Evolutionary conservation across 2,329 filamentous ascomycete genomes (phyloP).

Genomic region (Cercospora sesami): DNA sequence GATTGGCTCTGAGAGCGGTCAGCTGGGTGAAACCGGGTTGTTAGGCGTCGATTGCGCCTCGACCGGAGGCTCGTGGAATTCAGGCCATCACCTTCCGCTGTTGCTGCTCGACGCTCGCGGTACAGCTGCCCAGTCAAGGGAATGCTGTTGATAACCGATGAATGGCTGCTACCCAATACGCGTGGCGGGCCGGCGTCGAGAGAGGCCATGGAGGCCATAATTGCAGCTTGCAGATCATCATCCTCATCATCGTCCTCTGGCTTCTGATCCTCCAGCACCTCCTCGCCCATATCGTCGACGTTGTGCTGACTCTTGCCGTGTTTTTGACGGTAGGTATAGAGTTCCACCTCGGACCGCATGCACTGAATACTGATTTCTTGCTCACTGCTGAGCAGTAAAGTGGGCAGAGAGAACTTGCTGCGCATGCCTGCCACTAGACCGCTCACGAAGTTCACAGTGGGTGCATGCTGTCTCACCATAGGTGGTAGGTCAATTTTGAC

Average conservation of each 20-base stretch:
- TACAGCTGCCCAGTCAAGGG: neutral
- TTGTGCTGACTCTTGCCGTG: neutral
- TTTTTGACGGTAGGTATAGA: neutral
- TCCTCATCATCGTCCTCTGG: neutral
- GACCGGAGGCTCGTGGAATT: neutral
- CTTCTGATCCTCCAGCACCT: neutral
- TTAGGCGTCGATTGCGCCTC: neutral
- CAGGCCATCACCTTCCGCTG: neutral
- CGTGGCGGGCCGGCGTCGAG: neutral
- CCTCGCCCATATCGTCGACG: neutral
- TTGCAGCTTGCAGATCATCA: neutral
- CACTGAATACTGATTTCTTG: neutral
- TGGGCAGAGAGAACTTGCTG: neutral
- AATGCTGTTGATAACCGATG: neutral
- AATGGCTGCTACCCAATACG: neutral
- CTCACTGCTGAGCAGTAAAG: neutral
- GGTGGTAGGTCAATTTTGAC: slow-evolving; percentile 30
- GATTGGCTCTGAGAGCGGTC: neutral
- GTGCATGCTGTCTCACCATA: slow-evolving; percentile 19
- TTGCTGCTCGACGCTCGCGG: slow-evolving; percentile 2
- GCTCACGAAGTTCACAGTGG: slow-evolving; percentile 25
- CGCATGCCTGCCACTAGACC: slow-evolving; percentile 27
- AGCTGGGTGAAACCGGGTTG: neutral
- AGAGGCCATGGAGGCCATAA: neutral
- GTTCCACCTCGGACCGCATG: slow-evolving; percentile 10